Evolutionary conservation across 179 eudicot genomes (phyloP).

Genomic region (Carnegiea gigantea): DNA sequence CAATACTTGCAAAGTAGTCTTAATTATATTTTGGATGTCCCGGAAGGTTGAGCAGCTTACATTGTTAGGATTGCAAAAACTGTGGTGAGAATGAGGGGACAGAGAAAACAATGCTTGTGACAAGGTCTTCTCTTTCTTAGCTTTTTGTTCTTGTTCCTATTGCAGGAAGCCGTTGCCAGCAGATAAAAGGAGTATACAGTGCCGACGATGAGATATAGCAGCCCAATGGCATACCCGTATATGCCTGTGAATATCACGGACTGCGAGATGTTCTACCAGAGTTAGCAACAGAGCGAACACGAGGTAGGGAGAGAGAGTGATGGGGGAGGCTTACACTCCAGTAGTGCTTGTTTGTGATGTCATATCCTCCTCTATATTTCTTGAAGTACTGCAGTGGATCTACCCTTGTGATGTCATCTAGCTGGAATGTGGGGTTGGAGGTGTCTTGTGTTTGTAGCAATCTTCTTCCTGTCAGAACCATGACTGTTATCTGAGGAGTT

Average conservation of each 20-base stretch:
- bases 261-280: conserved; percentile 37
- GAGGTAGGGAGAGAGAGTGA: neutral
- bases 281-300: neutral
- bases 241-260: conserved; percentile 67
- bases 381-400: conserved; percentile 61
- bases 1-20: neutral
- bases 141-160: conserved; percentile 28
- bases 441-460: conserved; percentile 13
- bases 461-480: conserved; percentile 20
- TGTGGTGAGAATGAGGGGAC: conserved; percentile 38
- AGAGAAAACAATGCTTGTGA: conserved; percentile 45
- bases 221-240: conserved; percentile 51
- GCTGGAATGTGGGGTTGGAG: neutral
- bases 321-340: conserved; percentile 66
- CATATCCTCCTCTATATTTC: conserved; percentile 70
- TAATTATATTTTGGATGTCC: neutral
- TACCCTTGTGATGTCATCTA: conserved; percentile 46
- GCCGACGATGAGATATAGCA: conserved; percentile 59
- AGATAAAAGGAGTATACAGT: conserved; percentile 40
- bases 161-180: conserved; percentile 36
- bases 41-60: conserved; percentile 35
- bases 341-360: conserved; percentile 63
- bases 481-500: neutral
- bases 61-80: conserved; percentile 49
- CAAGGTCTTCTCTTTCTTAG: conserved; percentile 41